These are phyloP conservation scores for Fusarium dimerum DNA, from an alignment of 2,329 filamentous ascomycete genomes.

Conservation along the genomic window DNA sequence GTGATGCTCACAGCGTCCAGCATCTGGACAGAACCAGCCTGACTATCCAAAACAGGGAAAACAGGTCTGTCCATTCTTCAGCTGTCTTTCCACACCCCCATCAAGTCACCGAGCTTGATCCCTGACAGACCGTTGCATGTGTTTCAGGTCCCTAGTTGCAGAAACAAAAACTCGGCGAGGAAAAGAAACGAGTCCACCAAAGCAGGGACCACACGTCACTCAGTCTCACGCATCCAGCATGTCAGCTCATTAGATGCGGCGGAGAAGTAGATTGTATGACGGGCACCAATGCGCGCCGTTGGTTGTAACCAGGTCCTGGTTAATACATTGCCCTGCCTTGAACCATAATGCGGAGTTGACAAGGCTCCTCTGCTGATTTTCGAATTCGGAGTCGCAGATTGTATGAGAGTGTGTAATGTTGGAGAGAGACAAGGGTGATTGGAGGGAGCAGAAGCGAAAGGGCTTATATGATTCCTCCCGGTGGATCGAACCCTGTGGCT, in stretches of 20 bases:
- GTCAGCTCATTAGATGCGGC: background rate
- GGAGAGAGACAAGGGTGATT: background rate
- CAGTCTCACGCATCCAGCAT: background rate
- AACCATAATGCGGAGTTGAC: background rate
- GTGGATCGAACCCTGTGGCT: slow-evolving; percentile 55
- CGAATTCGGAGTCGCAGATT: background rate
- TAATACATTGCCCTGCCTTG: background rate
- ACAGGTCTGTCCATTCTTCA: no score
- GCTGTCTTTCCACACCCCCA: no score
- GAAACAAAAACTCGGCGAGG: slow-evolving; percentile 11
- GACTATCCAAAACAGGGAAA: no score
- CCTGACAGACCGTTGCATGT: slow-evolving; percentile 23
- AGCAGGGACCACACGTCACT: slow-evolving; percentile 26
- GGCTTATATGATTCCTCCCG: slow-evolving; percentile 59
- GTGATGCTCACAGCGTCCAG: no score
- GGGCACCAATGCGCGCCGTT: background rate
- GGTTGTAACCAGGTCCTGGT: background rate
- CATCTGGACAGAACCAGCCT: no score
- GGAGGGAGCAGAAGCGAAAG: slow-evolving; percentile 3
- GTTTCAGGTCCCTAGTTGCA: slow-evolving; percentile 16
- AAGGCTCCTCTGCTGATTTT: background rate
- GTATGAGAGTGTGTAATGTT: background rate
- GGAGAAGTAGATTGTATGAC: background rate
- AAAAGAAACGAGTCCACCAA: slow-evolving; percentile 20
- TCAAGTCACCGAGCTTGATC: background rate